Evolutionary conservation across 176 grass and related monocot genomes (phyloP).

Genomic region (Thinopyrum elongatum): DNA sequence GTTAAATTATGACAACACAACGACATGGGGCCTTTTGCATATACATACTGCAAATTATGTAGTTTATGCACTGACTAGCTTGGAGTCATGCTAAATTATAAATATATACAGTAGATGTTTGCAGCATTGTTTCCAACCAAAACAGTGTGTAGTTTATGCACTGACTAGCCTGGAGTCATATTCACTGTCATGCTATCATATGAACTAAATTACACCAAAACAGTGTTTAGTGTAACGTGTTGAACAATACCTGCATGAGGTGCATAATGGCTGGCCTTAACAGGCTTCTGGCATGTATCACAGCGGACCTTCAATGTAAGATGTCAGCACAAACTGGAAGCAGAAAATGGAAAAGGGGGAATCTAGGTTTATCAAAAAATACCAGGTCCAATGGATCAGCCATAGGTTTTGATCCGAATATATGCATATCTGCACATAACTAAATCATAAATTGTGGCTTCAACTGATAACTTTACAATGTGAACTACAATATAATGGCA

Average conservation of each 20-base stretch:
- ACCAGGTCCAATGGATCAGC: constrained; percentile 92
- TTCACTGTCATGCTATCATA: too few relatives aligned
- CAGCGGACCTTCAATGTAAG: constrained; percentile 75
- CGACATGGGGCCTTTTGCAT: neutral
- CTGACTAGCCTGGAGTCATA: too few relatives aligned
- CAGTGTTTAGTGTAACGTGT: neutral
- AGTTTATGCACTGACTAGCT: neutral
- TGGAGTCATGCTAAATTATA: neutral
- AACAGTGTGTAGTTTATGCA: too few relatives aligned
- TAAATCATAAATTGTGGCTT: constrained; percentile 3
- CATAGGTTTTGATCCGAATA: constrained; percentile 94
- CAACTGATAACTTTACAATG: constrained; percentile 1
- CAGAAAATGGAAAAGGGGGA: constrained; percentile 9
- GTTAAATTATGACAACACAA: constrained; percentile 13
- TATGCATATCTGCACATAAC: constrained; percentile 93
- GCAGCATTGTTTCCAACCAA: neutral
- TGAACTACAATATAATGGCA: constrained; percentile 2
- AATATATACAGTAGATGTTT: neutral
- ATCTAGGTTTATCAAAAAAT: constrained; percentile 44
- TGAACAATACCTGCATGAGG: constrained; percentile 76
- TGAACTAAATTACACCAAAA: neutral
- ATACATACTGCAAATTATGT: neutral
- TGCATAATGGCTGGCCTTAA: constrained; percentile 93
- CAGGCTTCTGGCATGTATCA: constrained; percentile 87
- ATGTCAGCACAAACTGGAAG: constrained; percentile 30